A percentile compares a stretch with the other conserved stretches of the same genome.
Evolutionary conservation across 306 rosid genomes (phyloP).

Genomic region (Amphicarpaea edgeworthii): DNA sequence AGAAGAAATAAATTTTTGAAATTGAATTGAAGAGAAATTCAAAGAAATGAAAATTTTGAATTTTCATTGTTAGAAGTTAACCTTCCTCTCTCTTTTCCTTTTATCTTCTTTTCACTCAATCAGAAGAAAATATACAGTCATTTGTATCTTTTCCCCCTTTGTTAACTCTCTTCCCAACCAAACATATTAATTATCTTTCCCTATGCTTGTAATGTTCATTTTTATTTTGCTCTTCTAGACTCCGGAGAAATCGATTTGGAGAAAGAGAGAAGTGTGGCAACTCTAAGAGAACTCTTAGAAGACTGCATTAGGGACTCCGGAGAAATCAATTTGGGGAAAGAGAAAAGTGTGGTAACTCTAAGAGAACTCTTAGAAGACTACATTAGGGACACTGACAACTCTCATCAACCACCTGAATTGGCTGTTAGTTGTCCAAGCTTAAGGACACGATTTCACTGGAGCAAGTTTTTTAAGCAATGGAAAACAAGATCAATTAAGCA

Average conservation of each 20-base stretch:
- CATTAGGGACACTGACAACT: conserved; percentile 36
- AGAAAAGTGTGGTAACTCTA: conserved; percentile 56
- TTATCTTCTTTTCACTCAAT: no score
- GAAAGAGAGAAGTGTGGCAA: conserved; percentile 49
- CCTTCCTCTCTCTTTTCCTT: no score
- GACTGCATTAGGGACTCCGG: conserved; percentile 42
- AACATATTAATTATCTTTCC: neutral
- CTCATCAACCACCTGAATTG: conserved; percentile 36
- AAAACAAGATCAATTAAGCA: conserved; percentile 53
- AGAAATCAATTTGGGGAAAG: conserved; percentile 54
- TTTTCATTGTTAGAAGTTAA: no score
- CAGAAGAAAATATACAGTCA: neutral
- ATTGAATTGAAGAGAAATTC: no score
- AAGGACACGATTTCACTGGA: conserved; percentile 52
- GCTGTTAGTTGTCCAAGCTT: conserved; percentile 40
- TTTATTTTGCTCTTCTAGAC: conserved; percentile 47
- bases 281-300: conserved; percentile 71
- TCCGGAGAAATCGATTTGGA: conserved; percentile 48
- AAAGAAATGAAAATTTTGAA: no score
- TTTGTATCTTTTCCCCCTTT: neutral
- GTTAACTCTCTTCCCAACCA: neutral
- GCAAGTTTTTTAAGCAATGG: conserved; percentile 59
- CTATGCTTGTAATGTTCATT: neutral
- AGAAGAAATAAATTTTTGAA: no score
- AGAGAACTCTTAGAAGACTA: conserved; percentile 63